Percentiles rank a stretch among this genome's conserved stretches.
Evolutionary conservation across 768 basidiomycete genomes (phyloP).

Genomic region (Terana coerulea): DNA sequence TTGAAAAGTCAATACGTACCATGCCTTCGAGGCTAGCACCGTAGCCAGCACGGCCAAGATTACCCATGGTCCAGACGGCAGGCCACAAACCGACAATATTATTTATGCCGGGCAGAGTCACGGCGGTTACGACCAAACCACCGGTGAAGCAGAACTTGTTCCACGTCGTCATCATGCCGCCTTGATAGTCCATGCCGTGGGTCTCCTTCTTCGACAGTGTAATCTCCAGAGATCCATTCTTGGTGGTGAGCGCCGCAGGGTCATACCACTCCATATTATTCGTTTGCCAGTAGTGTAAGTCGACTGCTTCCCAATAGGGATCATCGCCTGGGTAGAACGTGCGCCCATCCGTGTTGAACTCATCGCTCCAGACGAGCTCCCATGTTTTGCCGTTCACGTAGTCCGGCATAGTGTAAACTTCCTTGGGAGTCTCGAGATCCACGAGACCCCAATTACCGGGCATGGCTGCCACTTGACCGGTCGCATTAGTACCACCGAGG

Average conservation of each 20-base stretch:
- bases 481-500: conserved; percentile 42
- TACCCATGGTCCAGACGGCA: conserved; percentile 59
- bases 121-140: conserved; percentile 65
- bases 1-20: conserved; percentile 37
- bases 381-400: conserved; percentile 18
- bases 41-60: conserved; percentile 84
- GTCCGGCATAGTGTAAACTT: conserved; percentile 34
- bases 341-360: conserved; percentile 70
- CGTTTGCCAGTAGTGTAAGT: conserved; percentile 77
- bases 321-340: conserved; percentile 78
- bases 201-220: conserved; percentile 58
- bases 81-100: conserved; percentile 42
- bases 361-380: conserved; percentile 82
- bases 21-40: conserved; percentile 84
- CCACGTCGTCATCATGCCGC: conserved; percentile 51
- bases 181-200: conserved; percentile 35
- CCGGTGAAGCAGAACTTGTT: conserved; percentile 93
- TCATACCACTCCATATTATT: conserved; percentile 79
- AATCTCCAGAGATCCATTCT: conserved; percentile 36
- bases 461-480: conserved; percentile 39
- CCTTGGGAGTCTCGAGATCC: conserved; percentile 50
- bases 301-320: conserved; percentile 79
- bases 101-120: conserved; percentile 69
- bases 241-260: conserved; percentile 56
- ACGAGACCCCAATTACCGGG: conserved; percentile 45